Evolutionary conservation across 2,329 filamentous ascomycete genomes (phyloP), one percentile per base, ranked within the genome.

Genomic region (Colletotrichum sansevieriae): DNA sequence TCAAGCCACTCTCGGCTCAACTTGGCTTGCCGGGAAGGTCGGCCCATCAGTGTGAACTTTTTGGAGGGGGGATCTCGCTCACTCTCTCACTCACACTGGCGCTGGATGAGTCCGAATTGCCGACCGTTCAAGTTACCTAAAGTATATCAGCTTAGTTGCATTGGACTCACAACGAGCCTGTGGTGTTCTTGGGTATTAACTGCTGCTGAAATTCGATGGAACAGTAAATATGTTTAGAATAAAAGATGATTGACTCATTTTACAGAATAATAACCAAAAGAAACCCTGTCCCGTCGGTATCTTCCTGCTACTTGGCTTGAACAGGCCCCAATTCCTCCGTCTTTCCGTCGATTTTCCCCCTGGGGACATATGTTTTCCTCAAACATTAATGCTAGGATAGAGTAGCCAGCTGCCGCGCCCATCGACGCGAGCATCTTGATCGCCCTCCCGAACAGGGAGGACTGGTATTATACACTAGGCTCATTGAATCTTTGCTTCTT

Each of bases 381-480:
- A 41, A 55, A 49, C 43, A 68, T 68, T 65, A 65, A 65, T 62
- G 65, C 62, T 65, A 68, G 62, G 55, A 60, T 55, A 60, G 46
- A 20, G 61, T 55, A 39, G 41, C n/a, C 10, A 41, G 47, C 55
- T 54, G 2, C 58, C 37, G n/a, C 22, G 25, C 54, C 2, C 18
- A 18, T n/a, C 46, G 13, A 12, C 39, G 7, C 35, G n/a, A n/a
- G 35, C 51, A 29, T 52, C 29, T 15, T 20, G 22, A 18, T 47
- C 41, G 22, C 15, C 7, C 52, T 44, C 5, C 29, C 22, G 22
- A 22, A n/a, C 11, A 13, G 20, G 22, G 3, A 13, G 29, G 55
- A 49, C 65, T 51, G 62, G 55, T 55, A 68, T 68, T 68, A 68
- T 55, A 68, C 62, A 68, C 65, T 68, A 68, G 65, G 39, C 22